Conservation (phyloP, 495 filamentous ascomycete species). For the Parathielavia appendiculata region DNA sequence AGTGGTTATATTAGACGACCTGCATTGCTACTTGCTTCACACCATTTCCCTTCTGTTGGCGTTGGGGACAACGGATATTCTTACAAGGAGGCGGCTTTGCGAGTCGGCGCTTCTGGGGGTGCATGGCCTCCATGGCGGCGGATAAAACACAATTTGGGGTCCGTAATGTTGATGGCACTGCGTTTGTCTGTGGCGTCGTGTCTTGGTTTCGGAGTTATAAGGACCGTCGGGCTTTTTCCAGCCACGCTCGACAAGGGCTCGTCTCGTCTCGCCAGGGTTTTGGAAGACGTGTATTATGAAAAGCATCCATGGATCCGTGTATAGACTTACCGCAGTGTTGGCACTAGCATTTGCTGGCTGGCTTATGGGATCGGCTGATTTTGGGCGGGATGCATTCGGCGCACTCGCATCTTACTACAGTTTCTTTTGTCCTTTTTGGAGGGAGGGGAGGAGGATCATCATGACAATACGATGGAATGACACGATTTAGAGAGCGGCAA, state of each 20-base stretch:
- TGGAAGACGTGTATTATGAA: constrained; percentile 12
- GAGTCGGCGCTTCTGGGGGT: background rate
- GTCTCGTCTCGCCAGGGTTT: constrained; percentile 1
- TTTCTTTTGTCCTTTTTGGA: constrained; percentile 2
- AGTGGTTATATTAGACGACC: constrained; percentile 1
- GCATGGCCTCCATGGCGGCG: constrained; percentile 8
- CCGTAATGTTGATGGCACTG: background rate
- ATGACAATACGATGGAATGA: constrained; percentile 18
- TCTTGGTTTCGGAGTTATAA: constrained; percentile 9
- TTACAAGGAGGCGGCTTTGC: constrained; percentile 1
- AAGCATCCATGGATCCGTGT: constrained; percentile 14
- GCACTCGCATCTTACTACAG: constrained; percentile 4
- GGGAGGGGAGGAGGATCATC: constrained; percentile 6
- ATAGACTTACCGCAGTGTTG: constrained; percentile 14
- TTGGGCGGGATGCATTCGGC: constrained; percentile 2
- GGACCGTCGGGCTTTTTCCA: background rate
- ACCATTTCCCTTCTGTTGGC: background rate
- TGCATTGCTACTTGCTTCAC: background rate
- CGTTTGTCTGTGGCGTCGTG: background rate
- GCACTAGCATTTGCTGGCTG: constrained; percentile 15
- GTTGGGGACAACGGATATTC: constrained; percentile 1
- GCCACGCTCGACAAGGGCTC: background rate
- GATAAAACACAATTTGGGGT: background rate
- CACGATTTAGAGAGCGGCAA: constrained; percentile 14
- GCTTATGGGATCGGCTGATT: constrained; percentile 9